Conservation (phyloP, 306 rosid species). For the Trifolium subterraneum region DNA sequence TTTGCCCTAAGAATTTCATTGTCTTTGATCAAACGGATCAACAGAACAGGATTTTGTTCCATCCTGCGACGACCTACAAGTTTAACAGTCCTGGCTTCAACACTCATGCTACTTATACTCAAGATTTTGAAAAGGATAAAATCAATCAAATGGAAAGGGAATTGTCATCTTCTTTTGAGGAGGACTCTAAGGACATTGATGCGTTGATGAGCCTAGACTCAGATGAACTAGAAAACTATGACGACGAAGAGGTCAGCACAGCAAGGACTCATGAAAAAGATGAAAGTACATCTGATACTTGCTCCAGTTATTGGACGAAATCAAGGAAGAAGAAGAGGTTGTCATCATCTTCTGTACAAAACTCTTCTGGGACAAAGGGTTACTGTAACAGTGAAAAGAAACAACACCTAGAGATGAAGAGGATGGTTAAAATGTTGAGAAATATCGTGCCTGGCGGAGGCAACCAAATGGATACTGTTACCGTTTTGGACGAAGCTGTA, state of each 20-base stretch:
- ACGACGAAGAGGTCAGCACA: conserved; percentile 88
- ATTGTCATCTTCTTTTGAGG: conserved; percentile 64
- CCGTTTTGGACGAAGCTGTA: conserved; percentile 89
- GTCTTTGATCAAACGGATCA: conserved; percentile 87
- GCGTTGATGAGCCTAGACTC: conserved; percentile 89
- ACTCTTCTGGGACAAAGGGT: conserved; percentile 51
- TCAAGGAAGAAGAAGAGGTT: conserved; percentile 58
- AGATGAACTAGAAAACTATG: conserved; percentile 68
- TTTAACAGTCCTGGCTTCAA: conserved; percentile 59
- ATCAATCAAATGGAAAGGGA: conserved; percentile 54
- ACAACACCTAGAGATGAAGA: conserved; percentile 74
- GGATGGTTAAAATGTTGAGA: conserved; percentile 77
- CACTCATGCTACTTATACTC: conserved; percentile 54
- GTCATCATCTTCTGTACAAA: conserved; percentile 50
- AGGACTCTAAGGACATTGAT: conserved; percentile 81
- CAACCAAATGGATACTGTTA: conserved; percentile 65
- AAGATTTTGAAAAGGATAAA: conserved; percentile 51
- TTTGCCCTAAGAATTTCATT: conserved; percentile 86
- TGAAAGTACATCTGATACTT: conserved; percentile 65
- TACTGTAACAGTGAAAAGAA: conserved; percentile 57
- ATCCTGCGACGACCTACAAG: conserved; percentile 79
- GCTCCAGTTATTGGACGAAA: conserved; percentile 66
- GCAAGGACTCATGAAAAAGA: conserved; percentile 73
- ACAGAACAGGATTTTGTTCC: conserved; percentile 78
- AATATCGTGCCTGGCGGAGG: conserved; percentile 89